Evolutionary conservation across 169 alveolate species (phyloP).

Genomic region (Plasmodium gonderi): DNA sequence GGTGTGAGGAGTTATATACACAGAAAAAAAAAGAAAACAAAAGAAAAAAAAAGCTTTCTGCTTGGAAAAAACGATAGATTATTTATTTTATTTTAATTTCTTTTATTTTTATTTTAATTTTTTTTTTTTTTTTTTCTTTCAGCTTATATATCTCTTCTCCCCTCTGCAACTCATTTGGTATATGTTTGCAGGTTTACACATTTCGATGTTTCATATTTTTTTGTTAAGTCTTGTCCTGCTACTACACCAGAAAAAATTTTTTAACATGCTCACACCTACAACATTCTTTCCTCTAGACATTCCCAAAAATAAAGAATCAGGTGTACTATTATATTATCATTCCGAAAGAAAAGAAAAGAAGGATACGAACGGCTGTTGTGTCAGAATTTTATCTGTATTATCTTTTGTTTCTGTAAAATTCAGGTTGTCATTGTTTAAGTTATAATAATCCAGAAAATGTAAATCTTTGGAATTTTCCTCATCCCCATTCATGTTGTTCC

Average conservation of each 20-base stretch:
- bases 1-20: no score
- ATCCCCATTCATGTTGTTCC: neutral
- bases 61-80: no score
- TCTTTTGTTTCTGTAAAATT: slow-evolving; percentile 12
- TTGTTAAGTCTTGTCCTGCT: no score
- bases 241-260: no score
- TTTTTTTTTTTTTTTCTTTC: no score
- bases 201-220: neutral
- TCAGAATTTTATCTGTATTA: slow-evolving; percentile 6
- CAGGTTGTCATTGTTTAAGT: slow-evolving; percentile 5
- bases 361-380: slow-evolving; percentile 64
- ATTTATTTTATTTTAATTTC: no score
- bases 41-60: no score
- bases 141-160: no score
- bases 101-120: no score
- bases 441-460: slow-evolving; percentile 53
- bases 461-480: slow-evolving; percentile 7
- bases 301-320: neutral
- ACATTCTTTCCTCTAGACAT: no score
- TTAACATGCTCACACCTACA: no score
- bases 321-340: neutral
- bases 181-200: neutral
- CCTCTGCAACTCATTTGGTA: neutral
- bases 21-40: no score
- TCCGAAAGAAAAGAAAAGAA: slow-evolving; percentile 56